A percentile compares a stretch with the other conserved stretches of the same genome.
Conservation (phyloP, 2,329 filamentous ascomycete genomes). For the Xylariales sp. region DNA sequence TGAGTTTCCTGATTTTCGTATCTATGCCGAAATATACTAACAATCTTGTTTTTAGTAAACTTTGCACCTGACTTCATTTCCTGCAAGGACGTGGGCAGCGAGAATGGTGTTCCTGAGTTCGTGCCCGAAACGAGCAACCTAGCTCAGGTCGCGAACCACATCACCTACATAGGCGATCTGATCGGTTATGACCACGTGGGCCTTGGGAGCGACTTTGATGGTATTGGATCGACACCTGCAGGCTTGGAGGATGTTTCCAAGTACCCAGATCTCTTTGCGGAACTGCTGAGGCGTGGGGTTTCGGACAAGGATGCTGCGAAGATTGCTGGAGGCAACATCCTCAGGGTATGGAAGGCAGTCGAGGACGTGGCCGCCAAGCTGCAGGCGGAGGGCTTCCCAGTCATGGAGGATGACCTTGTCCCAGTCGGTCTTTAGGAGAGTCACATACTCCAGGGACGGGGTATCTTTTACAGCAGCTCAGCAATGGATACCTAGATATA, state of each 20-base stretch:
- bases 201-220: conserved; percentile 87
- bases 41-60: too few species aligned
- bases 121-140: conserved; percentile 69
- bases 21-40: too few species aligned
- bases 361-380: conserved; percentile 66
- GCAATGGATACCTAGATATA: too few species aligned
- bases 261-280: conserved; percentile 73
- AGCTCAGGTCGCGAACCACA: conserved; percentile 72
- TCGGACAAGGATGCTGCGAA: conserved; percentile 70
- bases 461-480: too few species aligned
- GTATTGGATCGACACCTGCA: conserved; percentile 59
- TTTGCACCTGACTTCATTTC: conserved; percentile 80
- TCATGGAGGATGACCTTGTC: conserved; percentile 52
- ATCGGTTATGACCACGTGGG: conserved; percentile 89
- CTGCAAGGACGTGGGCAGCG: conserved; percentile 56
- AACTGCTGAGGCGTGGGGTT: conserved; percentile 69
- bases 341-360: conserved; percentile 79
- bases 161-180: conserved; percentile 73
- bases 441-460: too few species aligned
- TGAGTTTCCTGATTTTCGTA: too few species aligned
- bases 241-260: conserved; percentile 84
- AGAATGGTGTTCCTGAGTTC: conserved; percentile 63
- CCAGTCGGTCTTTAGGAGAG: too few species aligned
- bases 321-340: conserved; percentile 73
- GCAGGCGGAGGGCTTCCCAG: conserved; percentile 51